Percentiles rank a stretch among this genome's conserved stretches.
Conservation (phyloP, 148 eudicot species). For the Diospyros kaki region DNA sequence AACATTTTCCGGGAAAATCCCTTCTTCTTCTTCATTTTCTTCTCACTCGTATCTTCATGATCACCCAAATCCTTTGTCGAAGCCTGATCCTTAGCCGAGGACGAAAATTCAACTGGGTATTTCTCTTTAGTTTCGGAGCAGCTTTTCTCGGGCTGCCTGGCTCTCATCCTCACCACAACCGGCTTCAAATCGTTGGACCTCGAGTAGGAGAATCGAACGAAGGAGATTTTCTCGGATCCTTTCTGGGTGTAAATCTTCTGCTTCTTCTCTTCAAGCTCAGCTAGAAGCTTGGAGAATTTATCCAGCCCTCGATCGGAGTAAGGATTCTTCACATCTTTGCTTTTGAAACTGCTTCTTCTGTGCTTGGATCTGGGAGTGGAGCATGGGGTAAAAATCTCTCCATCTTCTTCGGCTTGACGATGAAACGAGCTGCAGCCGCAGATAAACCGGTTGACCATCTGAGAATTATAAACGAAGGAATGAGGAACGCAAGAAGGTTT, state of each 20-base stretch:
- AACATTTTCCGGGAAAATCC: slow-evolving; percentile 3
- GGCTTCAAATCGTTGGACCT: slow-evolving; percentile 30
- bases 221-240: slow-evolving; percentile 40
- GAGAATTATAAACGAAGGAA: background rate
- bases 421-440: slow-evolving; percentile 26
- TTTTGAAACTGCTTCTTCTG: slow-evolving; percentile 14
- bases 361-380: slow-evolving; percentile 22
- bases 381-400: slow-evolving; percentile 1
- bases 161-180: slow-evolving; percentile 32
- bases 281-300: slow-evolving; percentile 45
- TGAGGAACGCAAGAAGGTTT: too few relatives aligned
- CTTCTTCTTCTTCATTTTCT: background rate
- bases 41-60: background rate
- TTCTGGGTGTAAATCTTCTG: slow-evolving; percentile 45
- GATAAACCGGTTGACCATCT: slow-evolving; percentile 26
- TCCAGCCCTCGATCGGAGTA: slow-evolving; percentile 41
- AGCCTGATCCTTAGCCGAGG: too few relatives aligned
- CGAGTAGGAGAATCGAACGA: slow-evolving; percentile 37
- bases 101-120: too few relatives aligned
- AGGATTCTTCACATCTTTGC: slow-evolving; percentile 41
- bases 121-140: too few relatives aligned
- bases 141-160: slow-evolving; percentile 7
- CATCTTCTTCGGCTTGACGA: slow-evolving; percentile 19
- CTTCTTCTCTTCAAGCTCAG: slow-evolving; percentile 52
- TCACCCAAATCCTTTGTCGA: too few relatives aligned